A percentile compares a stretch with the other conserved stretches of the same genome.
Conservation (phyloP, 169 alveolate genomes). For the Plasmodium falciparum region DNA sequence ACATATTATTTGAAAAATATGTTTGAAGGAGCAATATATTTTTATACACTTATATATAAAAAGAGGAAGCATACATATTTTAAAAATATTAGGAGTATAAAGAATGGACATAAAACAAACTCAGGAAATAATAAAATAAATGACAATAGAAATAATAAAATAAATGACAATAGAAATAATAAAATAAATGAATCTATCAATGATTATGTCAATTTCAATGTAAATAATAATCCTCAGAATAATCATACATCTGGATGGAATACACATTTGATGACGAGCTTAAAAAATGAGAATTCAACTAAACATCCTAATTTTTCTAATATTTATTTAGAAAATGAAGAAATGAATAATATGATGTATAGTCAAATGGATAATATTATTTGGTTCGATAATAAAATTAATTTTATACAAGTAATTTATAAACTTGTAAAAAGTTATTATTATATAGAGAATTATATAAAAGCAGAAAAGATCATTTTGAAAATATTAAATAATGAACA, state of each 20-base stretch:
- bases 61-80: conserved; percentile 1
- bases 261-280: background rate
- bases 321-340: too few species aligned
- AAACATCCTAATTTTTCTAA: too few species aligned
- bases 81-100: background rate
- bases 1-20: conserved; percentile 22
- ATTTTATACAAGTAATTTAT: conserved; percentile 16
- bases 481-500: conserved; percentile 32
- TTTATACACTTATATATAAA: conserved; percentile 14
- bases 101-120: too few species aligned
- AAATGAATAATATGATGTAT: too few species aligned
- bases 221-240: background rate
- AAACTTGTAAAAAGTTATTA: conserved; percentile 59
- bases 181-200: background rate
- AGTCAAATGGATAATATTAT: background rate
- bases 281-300: too few species aligned
- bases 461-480: conserved; percentile 57
- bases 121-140: background rate
- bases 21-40: conserved; percentile 38
- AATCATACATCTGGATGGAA: background rate
- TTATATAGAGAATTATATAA: conserved; percentile 25
- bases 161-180: too few species aligned
- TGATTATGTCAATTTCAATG: too few species aligned
- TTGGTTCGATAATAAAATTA: conserved; percentile 11
- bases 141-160: background rate